Conservation (phyloP, 2,329 filamentous ascomycete species). For the Cladosporium sphaerospermum region DNA sequence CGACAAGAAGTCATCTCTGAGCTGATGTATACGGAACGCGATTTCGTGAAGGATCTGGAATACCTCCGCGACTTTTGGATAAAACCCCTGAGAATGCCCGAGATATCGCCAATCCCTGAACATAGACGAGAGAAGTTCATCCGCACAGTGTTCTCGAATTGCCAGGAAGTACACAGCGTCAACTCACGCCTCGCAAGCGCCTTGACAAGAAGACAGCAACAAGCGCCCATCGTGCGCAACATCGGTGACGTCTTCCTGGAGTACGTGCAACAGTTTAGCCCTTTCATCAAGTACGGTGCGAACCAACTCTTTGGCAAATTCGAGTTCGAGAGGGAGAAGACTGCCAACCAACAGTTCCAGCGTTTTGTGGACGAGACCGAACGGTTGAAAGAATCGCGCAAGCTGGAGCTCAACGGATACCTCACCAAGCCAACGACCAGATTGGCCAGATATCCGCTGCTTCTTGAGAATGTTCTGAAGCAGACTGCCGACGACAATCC, state of each 20-base stretch:
- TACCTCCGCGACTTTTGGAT: conserved; percentile 99
- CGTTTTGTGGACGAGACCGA: conserved; percentile 97
- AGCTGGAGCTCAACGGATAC: conserved; percentile 94
- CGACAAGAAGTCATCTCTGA: conserved; percentile 97
- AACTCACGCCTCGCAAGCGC: conserved; percentile 82
- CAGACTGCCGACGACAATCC: conserved; percentile 83
- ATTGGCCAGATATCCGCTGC: conserved; percentile 83
- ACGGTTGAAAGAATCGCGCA: conserved; percentile 89
- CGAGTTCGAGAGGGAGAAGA: conserved; percentile 94
- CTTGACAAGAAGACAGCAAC: conserved; percentile 86
- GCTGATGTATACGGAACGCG: conserved; percentile 95
- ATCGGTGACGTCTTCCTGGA: conserved; percentile 93
- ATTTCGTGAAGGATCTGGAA: conserved; percentile 98
- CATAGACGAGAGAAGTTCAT: conserved; percentile 85
- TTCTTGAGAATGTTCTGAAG: conserved; percentile 87
- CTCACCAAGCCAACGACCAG: conserved; percentile 95
- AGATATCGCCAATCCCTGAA: conserved; percentile 78
- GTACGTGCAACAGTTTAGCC: conserved; percentile 85
- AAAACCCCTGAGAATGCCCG: conserved; percentile 72
- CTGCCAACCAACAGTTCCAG: conserved; percentile 73
- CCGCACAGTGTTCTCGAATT: conserved; percentile 90
- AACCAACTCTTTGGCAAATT: conserved; percentile 96
- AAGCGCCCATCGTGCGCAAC: conserved; percentile 78
- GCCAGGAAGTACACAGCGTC: conserved; percentile 87
- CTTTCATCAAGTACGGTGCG: conserved; percentile 93